These are phyloP conservation scores for Solanum piurae DNA, from an alignment of 257 asterid species.

Conservation along the genomic window DNA sequence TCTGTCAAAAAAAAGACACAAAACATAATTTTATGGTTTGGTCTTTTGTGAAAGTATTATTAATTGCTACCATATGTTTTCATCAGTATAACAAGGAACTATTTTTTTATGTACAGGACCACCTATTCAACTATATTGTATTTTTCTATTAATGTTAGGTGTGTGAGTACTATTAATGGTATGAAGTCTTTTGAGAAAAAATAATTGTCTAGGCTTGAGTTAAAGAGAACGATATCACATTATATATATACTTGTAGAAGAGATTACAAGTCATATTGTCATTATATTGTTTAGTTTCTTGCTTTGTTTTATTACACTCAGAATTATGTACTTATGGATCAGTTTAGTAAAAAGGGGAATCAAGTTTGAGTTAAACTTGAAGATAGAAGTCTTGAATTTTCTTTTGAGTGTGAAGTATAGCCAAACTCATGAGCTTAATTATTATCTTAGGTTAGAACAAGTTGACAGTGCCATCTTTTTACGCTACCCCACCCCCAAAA, in stretches of 20 bases:
- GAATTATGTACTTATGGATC: not conserved
- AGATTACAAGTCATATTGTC: not conserved
- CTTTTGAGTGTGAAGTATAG: not conserved
- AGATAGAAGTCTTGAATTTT: not conserved
- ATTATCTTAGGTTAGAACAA: not conserved
- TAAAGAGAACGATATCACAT: not conserved
- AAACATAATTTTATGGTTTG: not conserved
- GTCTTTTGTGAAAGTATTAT: not conserved
- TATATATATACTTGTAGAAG: not conserved
- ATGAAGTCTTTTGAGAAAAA: not conserved
- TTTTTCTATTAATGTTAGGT: not conserved
- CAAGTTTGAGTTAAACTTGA: not conserved
- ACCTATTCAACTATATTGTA: not conserved
- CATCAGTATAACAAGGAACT: not conserved
- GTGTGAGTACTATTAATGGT: not conserved
- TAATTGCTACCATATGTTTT: not conserved
- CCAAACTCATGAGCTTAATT: not conserved
- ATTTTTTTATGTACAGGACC: not conserved
- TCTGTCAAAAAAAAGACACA: not conserved
- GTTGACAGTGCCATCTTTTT: not conserved
- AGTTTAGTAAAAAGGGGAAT: not conserved
- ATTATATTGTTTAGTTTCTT: not conserved
- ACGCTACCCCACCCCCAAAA: not conserved
- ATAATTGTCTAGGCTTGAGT: not conserved
- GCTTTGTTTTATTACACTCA: not conserved